Conservation (phyloP, 2,329 filamentous ascomycete genomes). For the Aciculosporium take region DNA sequence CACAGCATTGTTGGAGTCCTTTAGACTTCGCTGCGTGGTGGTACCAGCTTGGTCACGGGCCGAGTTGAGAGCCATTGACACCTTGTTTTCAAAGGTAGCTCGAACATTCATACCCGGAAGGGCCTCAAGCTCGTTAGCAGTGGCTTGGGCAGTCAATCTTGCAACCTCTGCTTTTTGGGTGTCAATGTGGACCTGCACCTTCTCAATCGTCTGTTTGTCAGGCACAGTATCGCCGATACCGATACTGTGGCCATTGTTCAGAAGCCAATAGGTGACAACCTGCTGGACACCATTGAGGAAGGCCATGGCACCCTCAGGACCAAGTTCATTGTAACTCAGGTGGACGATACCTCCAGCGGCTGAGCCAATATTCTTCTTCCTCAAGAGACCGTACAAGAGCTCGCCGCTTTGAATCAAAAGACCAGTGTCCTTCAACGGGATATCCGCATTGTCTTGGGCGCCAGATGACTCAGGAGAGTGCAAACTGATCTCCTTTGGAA, state of each 20-base stretch:
- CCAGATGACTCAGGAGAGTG: slow-evolving; percentile 40
- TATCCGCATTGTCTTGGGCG: slow-evolving; percentile 34
- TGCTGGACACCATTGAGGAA: slow-evolving; percentile 95
- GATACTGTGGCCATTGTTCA: slow-evolving; percentile 94
- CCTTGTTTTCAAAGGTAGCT: slow-evolving; percentile 95
- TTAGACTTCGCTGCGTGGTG: slow-evolving; percentile 78
- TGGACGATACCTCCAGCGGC: slow-evolving; percentile 84
- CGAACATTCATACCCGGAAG: slow-evolving; percentile 96
- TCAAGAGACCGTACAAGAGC: slow-evolving; percentile 77
- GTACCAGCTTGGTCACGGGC: slow-evolving; percentile 95
- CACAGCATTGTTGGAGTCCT: slow-evolving; percentile 91
- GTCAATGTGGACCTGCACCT: slow-evolving; percentile 70
- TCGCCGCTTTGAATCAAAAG: slow-evolving; percentile 75
- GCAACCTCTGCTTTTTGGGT: slow-evolving; percentile 71
- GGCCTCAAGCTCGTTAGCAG: slow-evolving; percentile 77
- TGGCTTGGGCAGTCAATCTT: slow-evolving; percentile 60
- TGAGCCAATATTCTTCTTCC: slow-evolving; percentile 90
- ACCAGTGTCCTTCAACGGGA: slow-evolving; percentile 59
- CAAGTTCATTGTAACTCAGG: slow-evolving; percentile 90
- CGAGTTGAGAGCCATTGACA: slow-evolving; percentile 84
- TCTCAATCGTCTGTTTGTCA: slow-evolving; percentile 67
- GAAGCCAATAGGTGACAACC: slow-evolving; percentile 91
- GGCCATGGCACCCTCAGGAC: slow-evolving; percentile 69
- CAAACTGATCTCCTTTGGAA: slow-evolving; percentile 75
- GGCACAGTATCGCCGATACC: slow-evolving; percentile 98